Conservation (phyloP, 805 yeast species). For the baker's yeast (Saccharomyces cerevisiae) region DNA sequence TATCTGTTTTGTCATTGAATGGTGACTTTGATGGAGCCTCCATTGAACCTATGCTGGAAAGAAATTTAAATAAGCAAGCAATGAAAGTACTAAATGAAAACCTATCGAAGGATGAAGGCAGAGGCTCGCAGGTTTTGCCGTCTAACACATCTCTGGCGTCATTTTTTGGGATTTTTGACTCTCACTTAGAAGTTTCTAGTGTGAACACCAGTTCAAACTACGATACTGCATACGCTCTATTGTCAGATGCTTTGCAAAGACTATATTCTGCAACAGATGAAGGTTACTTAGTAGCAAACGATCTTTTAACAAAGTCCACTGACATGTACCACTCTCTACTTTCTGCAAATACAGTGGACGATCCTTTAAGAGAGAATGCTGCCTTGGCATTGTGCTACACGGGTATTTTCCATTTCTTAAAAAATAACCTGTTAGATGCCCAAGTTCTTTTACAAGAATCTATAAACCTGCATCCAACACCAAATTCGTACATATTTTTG, state of each 20-base stretch:
- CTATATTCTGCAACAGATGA: slow-evolving; percentile 37
- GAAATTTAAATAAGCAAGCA: slow-evolving; percentile 75
- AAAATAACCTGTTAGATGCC: slow-evolving; percentile 61
- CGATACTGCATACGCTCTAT: slow-evolving; percentile 49
- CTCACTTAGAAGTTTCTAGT: slow-evolving; percentile 40
- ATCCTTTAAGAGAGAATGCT: slow-evolving; percentile 31
- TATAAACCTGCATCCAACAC: slow-evolving; percentile 59
- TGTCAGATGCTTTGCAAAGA: slow-evolving; percentile 57
- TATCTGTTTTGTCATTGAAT: slow-evolving; percentile 78
- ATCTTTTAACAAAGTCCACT: slow-evolving; percentile 47
- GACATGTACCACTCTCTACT: slow-evolving; percentile 32
- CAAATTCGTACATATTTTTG: slow-evolving; percentile 73
- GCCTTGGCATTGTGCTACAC: slow-evolving; percentile 77
- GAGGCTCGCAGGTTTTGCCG: slow-evolving; percentile 45
- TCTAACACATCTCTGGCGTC: slow-evolving; percentile 78
- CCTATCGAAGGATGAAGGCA: slow-evolving; percentile 26
- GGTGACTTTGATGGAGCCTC: slow-evolving; percentile 76
- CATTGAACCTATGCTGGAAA: slow-evolving; percentile 74
- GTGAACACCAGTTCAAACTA: slow-evolving; percentile 44
- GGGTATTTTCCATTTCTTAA: slow-evolving; percentile 78
- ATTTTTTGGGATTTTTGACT: slow-evolving; percentile 74
- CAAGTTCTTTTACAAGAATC: slow-evolving; percentile 57
- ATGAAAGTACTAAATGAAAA: slow-evolving; percentile 58
- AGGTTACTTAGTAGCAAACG: slow-evolving; percentile 33
- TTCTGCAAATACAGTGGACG: slow-evolving; percentile 21